These are phyloP conservation scores for Meira nashicola DNA, from an alignment of 1,284 basidiomycete species.

Conservation along the genomic window DNA sequence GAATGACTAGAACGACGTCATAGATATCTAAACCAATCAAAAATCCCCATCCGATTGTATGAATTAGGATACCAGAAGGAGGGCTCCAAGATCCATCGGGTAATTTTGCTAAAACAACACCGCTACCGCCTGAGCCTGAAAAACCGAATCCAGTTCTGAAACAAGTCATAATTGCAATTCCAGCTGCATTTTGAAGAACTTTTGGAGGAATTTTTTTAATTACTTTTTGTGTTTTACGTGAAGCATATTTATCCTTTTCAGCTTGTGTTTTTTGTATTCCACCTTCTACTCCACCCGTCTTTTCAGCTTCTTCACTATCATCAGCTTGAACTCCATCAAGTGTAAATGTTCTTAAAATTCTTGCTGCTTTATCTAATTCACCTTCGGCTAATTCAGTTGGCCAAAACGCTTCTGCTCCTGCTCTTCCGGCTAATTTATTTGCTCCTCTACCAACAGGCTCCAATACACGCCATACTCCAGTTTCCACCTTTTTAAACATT, in stretches of 20 bases:
- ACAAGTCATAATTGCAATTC: conserved; percentile 51
- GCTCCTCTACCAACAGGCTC: neutral
- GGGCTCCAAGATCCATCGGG: conserved; percentile 49
- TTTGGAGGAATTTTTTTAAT: conserved; percentile 49
- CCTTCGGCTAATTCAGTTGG: conserved; percentile 32
- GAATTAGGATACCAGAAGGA: conserved; percentile 48
- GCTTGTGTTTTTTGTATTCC: conserved; percentile 9
- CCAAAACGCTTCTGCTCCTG: conserved; percentile 48
- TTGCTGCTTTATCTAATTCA: conserved; percentile 46
- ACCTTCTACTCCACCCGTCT: conserved; percentile 18
- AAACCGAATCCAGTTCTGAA: conserved; percentile 44
- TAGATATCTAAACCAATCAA: conserved; percentile 53
- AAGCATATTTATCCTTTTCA: conserved; percentile 30
- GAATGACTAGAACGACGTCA: conserved; percentile 53
- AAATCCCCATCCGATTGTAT: conserved; percentile 48
- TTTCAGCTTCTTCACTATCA: conserved; percentile 7
- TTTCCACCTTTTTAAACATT: conserved; percentile 19
- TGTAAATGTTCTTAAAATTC: conserved; percentile 45
- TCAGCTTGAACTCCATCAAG: conserved; percentile 32
- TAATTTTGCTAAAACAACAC: conserved; percentile 46
- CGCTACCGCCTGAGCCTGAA: conserved; percentile 42
- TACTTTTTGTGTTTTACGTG: conserved; percentile 48
- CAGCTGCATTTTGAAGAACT: conserved; percentile 31
- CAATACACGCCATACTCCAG: conserved; percentile 18
- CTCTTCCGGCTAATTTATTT: conserved; percentile 30